These are phyloP conservation scores for Lipomyces yamadae DNA, from an alignment of 805 yeast genomes.

Conservation along the genomic window DNA sequence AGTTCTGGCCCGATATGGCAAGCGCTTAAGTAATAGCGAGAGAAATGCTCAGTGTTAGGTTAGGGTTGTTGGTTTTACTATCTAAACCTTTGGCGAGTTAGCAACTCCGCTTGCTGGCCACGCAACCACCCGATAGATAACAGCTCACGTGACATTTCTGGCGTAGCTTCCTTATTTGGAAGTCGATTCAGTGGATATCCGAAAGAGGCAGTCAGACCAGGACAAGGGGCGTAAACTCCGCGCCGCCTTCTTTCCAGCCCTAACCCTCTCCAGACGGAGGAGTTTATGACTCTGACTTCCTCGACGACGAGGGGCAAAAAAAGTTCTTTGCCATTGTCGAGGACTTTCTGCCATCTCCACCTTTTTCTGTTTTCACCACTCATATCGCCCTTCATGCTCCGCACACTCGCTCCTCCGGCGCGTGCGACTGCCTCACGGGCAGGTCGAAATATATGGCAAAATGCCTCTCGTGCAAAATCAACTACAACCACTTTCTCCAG, in stretches of 20 bases:
- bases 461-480: conserved; percentile 17
- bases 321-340: not conserved
- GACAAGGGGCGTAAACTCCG: not conserved
- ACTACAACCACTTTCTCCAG: conserved; percentile 14
- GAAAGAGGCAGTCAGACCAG: not conserved
- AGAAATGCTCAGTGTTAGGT: not conserved
- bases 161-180: not conserved
- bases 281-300: not conserved
- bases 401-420: conserved; percentile 22
- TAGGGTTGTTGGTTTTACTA: not conserved
- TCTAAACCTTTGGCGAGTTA: not conserved
- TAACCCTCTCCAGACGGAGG: not conserved
- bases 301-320: not conserved
- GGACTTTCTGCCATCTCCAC: too few species aligned
- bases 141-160: not conserved
- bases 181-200: not conserved
- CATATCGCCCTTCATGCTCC: conserved; percentile 16
- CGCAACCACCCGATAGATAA: not conserved
- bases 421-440: conserved; percentile 21
- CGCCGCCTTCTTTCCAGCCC: not conserved
- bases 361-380: too few species aligned
- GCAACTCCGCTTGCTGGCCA: not conserved
- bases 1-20: not conserved
- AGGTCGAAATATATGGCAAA: conserved; percentile 12
- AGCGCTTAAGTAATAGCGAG: not conserved